Base-by-base conservation (phyloP, 1,139 yeast species). In the Geotrichum australiense region DNA sequence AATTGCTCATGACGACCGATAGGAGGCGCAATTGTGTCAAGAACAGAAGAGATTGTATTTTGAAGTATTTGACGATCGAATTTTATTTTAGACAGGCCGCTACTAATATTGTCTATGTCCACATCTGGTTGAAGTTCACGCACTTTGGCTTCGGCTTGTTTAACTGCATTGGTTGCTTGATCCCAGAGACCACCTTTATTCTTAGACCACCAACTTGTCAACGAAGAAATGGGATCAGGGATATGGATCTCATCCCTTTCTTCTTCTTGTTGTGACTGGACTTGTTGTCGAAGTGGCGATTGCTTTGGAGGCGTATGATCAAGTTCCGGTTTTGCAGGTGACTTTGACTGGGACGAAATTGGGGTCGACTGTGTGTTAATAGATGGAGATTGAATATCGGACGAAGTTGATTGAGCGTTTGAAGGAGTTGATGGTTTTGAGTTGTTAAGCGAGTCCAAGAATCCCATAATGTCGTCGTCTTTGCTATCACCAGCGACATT, bases 381-480 rank as follows among this genome's bases (percentile, higher is more conserved):
- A 7, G 39, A 29, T 8, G 47, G 43, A 5, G 23, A 27, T 3
- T 32, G 37, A 34, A 37, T 12, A 14, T 37, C 22, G 7, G 11
- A 46, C 35, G 41, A 32, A 6, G 57, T 47, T 6, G 56, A 47
- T 31, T 18, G 35, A 4, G 25, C 12, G 27, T 53, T 45, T 15
- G 55, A 55, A 14, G 59, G 50, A 18, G 51, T 44, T 7, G 50
- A 48, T 20, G 45, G 47, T 21, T 49, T 46, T 27, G 51, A 53
- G 41, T 54, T 53, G 23, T 66, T 58, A 34, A 91, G 68, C 57
- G 89, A 94, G 58, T 89, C 96, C 48, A 91, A 67, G 55, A 91
- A 89, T 27, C 85, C 94, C 56, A 89, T 67, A 35, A 91, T 78
- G 51, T 89, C 96, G 35, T 74, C 71, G 37, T 71, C 74, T n/a